phyloP scores from a whole-genome alignment of 179 eudicot species.

The Heliamphora pulchella region DNA sequence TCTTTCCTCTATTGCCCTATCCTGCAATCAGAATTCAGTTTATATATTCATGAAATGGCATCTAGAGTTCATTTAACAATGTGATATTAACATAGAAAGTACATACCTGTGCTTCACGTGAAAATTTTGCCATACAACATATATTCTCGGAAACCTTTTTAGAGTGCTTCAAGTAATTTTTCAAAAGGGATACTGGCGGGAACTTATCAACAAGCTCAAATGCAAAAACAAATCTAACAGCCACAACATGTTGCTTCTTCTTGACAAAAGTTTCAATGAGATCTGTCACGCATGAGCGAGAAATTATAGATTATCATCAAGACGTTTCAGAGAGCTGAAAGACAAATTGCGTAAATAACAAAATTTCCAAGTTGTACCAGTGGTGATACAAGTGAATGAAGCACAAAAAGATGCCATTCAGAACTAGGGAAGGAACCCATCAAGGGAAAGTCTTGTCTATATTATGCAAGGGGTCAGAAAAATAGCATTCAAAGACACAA shows the following conservation, averaged over 20 bases:
- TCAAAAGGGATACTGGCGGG: conserved; percentile 31
- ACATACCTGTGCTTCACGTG: conserved; percentile 5
- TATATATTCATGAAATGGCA: not conserved
- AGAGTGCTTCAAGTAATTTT: conserved; percentile 19
- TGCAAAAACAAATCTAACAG: conserved; percentile 27
- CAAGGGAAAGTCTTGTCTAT: not conserved
- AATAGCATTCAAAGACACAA: not conserved
- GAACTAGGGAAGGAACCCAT: not conserved
- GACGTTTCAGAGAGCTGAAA: not conserved
- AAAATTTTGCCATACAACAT: conserved; percentile 9
- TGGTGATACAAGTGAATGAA: not conserved
- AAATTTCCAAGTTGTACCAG: not conserved
- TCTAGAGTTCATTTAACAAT: not conserved
- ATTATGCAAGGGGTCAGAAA: not conserved
- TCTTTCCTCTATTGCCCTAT: conserved; percentile 11
- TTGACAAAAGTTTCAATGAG: conserved; percentile 21
- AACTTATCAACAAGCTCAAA: conserved; percentile 30
- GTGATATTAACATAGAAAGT: not conserved
- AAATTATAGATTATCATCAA: conserved; percentile 5
- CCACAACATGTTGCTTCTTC: conserved; percentile 22
- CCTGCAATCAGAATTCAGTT: conserved; percentile 15
- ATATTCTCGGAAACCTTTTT: conserved; percentile 13
- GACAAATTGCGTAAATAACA: not conserved
- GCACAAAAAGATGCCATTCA: not conserved
- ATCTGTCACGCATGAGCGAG: conserved; percentile 21